phyloP scores from a whole-genome alignment of 2,329 filamentous ascomycete genomes.

The Paecilomyces fulvus region DNA sequence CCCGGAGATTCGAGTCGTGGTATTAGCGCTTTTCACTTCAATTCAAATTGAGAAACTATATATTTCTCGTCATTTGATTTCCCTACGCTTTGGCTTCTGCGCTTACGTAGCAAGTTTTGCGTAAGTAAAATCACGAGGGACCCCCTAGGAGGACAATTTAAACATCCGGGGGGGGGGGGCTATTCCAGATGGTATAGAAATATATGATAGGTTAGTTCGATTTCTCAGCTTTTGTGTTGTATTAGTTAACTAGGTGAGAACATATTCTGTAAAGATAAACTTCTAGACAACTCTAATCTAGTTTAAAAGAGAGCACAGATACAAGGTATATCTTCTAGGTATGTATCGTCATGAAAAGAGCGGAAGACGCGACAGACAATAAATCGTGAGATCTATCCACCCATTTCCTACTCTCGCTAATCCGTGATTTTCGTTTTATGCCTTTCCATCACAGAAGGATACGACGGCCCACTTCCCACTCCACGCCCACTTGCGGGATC shows the following conservation, averaged over 20 bases:
- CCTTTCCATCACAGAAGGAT: slow-evolving; percentile 66
- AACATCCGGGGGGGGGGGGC: not conserved
- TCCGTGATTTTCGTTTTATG: slow-evolving; percentile 5
- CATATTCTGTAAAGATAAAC: too few species aligned
- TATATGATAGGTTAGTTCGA: not conserved
- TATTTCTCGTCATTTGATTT: not conserved
- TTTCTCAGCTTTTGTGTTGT: too few species aligned
- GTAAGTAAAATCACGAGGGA: not conserved
- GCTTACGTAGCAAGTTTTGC: not conserved
- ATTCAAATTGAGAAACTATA: not conserved
- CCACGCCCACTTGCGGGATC: slow-evolving; percentile 82
- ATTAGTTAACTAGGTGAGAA: too few species aligned
- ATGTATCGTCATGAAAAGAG: not conserved
- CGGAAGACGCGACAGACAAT: not conserved
- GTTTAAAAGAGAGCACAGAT: not conserved
- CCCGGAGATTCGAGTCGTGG: not conserved
- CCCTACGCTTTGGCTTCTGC: not conserved
- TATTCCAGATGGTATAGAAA: not conserved
- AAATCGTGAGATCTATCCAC: not conserved
- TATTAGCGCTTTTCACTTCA: not conserved
- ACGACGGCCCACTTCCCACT: slow-evolving; percentile 95
- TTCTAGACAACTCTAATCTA: not conserved
- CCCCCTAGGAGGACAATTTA: not conserved
- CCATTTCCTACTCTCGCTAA: not conserved
- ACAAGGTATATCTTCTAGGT: not conserved